Conservation (phyloP, 23 red algal species). For the Chondrus crispus region DNA sequence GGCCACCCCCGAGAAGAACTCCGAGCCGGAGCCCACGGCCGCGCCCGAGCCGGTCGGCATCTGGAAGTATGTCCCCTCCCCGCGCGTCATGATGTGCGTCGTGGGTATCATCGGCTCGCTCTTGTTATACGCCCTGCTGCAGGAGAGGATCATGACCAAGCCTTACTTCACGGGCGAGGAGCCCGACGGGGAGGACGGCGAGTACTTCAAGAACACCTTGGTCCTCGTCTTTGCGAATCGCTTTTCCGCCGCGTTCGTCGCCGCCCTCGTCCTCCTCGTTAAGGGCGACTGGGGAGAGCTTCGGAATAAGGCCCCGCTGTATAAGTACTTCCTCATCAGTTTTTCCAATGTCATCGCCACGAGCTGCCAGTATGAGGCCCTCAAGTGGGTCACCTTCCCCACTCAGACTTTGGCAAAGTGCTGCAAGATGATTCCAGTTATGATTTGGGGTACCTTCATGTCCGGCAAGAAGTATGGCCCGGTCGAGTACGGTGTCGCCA, state of each 20-base stretch:
- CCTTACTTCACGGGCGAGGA: slow-evolving; percentile 51
- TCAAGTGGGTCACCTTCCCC: slow-evolving; percentile 91
- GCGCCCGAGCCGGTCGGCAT: slow-evolving; percentile 55
- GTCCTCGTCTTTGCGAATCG: slow-evolving; percentile 88
- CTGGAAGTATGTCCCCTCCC: slow-evolving; percentile 65
- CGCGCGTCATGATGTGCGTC: slow-evolving; percentile 65
- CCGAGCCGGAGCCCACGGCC: slow-evolving; percentile 59
- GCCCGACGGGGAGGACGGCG: slow-evolving; percentile 52
- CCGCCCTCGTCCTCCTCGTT: slow-evolving; percentile 48
- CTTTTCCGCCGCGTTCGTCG: slow-evolving; percentile 74
- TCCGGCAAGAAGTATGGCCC: slow-evolving; percentile 71
- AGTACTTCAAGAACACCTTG: slow-evolving; percentile 81
- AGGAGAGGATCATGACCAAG: slow-evolving; percentile 94
- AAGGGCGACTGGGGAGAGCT: slow-evolving; percentile 57
- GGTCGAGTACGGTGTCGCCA: slow-evolving; percentile 81
- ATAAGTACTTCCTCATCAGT: slow-evolving; percentile 89
- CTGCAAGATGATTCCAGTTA: slow-evolving; percentile 95
- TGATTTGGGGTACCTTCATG: slow-evolving; percentile 91
- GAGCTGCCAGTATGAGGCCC: slow-evolving; percentile 88
- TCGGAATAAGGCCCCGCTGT: slow-evolving; percentile 75
- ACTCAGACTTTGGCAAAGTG: slow-evolving; percentile 94
- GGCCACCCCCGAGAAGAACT: background rate
- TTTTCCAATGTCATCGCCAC: slow-evolving; percentile 93
- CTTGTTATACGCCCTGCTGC: slow-evolving; percentile 84
- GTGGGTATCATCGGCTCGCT: slow-evolving; percentile 92